phyloP scores from a whole-genome alignment of 495 filamentous ascomycete species.

The Wilcoxina mikolae region DNA sequence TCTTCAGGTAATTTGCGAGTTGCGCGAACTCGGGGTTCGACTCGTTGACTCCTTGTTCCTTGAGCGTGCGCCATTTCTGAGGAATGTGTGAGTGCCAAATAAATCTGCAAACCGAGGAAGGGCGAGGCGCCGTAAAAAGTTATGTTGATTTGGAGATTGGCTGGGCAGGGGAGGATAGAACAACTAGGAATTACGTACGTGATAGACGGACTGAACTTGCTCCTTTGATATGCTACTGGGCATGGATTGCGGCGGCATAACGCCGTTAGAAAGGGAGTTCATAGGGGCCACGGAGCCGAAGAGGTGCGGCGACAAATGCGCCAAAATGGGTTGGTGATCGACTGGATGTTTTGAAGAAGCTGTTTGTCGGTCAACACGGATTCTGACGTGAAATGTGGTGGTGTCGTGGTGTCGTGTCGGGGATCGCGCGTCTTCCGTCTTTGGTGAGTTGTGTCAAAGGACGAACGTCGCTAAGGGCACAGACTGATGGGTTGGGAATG shows the following conservation, averaged over 20 bases:
- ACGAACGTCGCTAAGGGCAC: background rate
- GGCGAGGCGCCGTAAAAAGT: no score
- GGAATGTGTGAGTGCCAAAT: background rate
- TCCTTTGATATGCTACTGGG: slow-evolving; percentile 23
- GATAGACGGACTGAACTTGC: slow-evolving; percentile 21
- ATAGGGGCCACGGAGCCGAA: slow-evolving; percentile 8
- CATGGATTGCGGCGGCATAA: slow-evolving; percentile 20
- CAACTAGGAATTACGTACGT: slow-evolving; percentile 17
- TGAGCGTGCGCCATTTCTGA: slow-evolving; percentile 27
- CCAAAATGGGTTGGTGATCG: background rate
- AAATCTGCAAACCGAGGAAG: slow-evolving; percentile 18
- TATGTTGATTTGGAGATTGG: slow-evolving; percentile 23
- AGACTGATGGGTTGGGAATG: no score
- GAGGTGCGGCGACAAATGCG: background rate
- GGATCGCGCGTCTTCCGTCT: background rate
- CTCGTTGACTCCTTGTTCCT: slow-evolving; percentile 24
- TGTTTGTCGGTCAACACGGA: background rate
- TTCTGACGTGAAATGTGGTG: background rate
- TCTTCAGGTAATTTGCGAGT: slow-evolving; percentile 20
- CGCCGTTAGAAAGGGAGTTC: slow-evolving; percentile 26
- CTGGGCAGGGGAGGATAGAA: no score
- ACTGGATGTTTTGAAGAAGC: background rate
- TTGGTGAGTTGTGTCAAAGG: background rate
- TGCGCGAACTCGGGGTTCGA: slow-evolving; percentile 29
- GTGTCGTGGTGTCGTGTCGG: background rate